These are phyloP conservation scores for Aspergillus bertholletiae DNA, from an alignment of 495 filamentous ascomycete species.

Conservation along the genomic window DNA sequence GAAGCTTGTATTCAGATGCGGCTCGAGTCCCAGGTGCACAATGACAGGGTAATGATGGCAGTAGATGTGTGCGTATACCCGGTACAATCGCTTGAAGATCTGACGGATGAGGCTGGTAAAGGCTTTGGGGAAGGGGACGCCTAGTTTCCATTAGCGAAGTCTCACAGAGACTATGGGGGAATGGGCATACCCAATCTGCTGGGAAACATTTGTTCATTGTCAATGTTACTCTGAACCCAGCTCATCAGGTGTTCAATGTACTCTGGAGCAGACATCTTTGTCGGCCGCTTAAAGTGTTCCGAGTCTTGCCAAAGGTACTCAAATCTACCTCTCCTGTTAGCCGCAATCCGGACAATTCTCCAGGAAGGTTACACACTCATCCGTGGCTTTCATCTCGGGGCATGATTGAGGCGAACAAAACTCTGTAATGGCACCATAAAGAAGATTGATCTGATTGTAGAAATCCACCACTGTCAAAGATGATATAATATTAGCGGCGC, in stretches of 20 bases:
- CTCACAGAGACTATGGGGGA: not conserved
- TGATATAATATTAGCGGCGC: not conserved
- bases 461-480: slow-evolving; percentile 82
- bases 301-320: slow-evolving; percentile 98
- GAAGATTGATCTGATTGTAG: slow-evolving; percentile 98
- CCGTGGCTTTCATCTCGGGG: slow-evolving; percentile 98
- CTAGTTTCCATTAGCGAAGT: slow-evolving; percentile 37
- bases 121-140: slow-evolving; percentile 91
- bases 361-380: slow-evolving; percentile 62
- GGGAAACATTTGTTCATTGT: slow-evolving; percentile 93
- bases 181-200: slow-evolving; percentile 70
- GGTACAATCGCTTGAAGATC: slow-evolving; percentile 97
- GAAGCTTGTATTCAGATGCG: slow-evolving; percentile 98
- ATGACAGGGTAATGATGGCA: slow-evolving; percentile 99
- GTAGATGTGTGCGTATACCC: slow-evolving; percentile 98
- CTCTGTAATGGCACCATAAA: slow-evolving; percentile 97
- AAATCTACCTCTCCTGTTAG: slow-evolving; percentile 55
- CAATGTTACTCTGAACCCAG: slow-evolving; percentile 93
- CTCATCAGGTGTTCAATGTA: slow-evolving; percentile 97
- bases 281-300: slow-evolving; percentile 88
- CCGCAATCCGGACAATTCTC: not conserved
- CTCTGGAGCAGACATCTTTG: slow-evolving; percentile 94
- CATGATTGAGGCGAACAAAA: slow-evolving; percentile 97
- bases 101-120: slow-evolving; percentile 85
- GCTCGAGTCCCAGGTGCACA: slow-evolving; percentile 89